Conservation (phyloP, 257 asterid genomes). For the Parsonsia alboflavescens region DNA sequence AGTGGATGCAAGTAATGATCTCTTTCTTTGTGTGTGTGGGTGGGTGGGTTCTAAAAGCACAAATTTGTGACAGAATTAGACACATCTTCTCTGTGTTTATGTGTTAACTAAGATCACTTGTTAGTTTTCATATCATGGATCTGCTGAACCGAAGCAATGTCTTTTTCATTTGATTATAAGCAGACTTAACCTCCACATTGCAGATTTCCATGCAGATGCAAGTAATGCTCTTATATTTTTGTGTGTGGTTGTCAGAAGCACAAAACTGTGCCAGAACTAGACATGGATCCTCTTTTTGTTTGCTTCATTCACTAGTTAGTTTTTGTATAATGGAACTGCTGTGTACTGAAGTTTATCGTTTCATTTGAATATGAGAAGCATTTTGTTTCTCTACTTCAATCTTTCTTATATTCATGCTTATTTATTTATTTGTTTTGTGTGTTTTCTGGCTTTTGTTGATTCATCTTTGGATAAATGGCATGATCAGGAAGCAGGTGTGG, state of each 20-base stretch:
- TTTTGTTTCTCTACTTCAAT: background rate
- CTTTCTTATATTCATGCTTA: background rate
- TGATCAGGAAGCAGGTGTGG: slow-evolving; percentile 65
- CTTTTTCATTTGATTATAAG: too few relatives aligned
- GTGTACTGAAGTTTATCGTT: too few relatives aligned
- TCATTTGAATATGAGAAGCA: too few relatives aligned
- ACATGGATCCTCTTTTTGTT: too few relatives aligned
- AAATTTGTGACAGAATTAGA: background rate
- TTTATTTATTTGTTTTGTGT: background rate
- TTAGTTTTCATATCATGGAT: background rate
- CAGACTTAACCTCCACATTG: too few relatives aligned
- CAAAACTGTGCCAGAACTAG: too few relatives aligned
- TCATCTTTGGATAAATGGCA: slow-evolving; percentile 8
- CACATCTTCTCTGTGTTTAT: background rate
- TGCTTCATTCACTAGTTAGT: too few relatives aligned
- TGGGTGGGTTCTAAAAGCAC: background rate
- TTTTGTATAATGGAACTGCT: too few relatives aligned
- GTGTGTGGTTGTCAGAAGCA: too few relatives aligned
- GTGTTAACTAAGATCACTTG: background rate
- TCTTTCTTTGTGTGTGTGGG: slow-evolving; percentile 11
- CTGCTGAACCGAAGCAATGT: background rate
- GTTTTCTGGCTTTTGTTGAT: background rate
- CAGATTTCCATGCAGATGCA: too few relatives aligned
- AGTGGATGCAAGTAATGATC: slow-evolving; percentile 68
- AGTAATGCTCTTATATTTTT: too few relatives aligned